Evolutionary conservation across 2,329 filamentous ascomycete species (phyloP), one percentile per base, ranked within the genome.

Genomic region (Fusarium subtropicale): DNA sequence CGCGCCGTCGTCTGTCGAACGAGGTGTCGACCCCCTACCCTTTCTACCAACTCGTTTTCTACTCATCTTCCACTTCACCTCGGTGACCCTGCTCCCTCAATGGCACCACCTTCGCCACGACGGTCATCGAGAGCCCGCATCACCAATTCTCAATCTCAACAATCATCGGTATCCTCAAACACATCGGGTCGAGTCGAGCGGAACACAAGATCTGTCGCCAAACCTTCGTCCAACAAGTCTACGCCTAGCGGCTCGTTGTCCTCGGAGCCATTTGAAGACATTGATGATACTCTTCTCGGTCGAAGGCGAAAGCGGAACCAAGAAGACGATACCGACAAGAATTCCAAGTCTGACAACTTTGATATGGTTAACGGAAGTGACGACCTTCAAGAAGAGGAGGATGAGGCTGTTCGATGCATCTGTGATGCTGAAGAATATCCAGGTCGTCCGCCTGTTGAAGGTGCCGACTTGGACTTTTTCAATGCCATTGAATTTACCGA

Each of bases 351-450:
- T 28, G 85, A 86, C 61, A 76, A 78, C 34, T 76, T 81, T 68
- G 83, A 84, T 47, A 88, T 88, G 84, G 79, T 77, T 44, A 88
- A 90, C 79, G 91, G 90, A 69, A 87, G 85, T 63, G 89, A 89
- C 66, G 90, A 93, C 59, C 86, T 91, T 50, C 92, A 93, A 63
- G 79, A 81, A 54, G 92, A 92, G 76, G 93, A 97, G 79, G 94
- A 97, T 76, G 96, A 98, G 83, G 90, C 96, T 58, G 97, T 97
- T 76, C 90, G 96, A 72, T 99, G 96, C 82, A 91, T 99, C 70
- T 99, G 96, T 81, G 94, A 94, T 73, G 90, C 92, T 74, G 93
- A 97, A 76, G 96, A 99, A 60, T 98, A 98, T 81, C 96, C 96
- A 24, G 96, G 96, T 56, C 92, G 90, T 74, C 87, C 91, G 61